Conservation (phyloP, 345 rosid species). For the Erucastrum elatum region DNA sequence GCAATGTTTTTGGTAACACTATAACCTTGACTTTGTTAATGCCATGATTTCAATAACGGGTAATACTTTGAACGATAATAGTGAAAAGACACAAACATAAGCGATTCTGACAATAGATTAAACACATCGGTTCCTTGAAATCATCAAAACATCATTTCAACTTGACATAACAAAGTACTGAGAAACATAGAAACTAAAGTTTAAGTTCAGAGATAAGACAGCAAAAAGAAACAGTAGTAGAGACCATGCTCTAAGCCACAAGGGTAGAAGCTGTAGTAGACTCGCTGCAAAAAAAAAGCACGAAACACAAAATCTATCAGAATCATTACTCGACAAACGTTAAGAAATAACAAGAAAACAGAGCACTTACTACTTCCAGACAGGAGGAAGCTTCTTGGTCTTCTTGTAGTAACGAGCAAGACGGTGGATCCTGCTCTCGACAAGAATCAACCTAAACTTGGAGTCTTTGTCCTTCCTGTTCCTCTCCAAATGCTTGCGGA, state of each 20-base stretch:
- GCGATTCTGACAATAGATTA: background rate
- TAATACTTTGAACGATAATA: background rate
- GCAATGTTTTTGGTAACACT: background rate
- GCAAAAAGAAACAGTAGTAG: background rate
- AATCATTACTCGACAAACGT: background rate
- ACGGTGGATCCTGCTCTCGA: slow-evolving; percentile 29
- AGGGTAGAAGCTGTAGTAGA: slow-evolving; percentile 66
- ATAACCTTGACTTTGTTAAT: background rate
- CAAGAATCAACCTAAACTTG: slow-evolving; percentile 12
- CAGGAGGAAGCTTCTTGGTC: slow-evolving; percentile 87
- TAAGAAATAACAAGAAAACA: background rate
- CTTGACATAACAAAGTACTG: background rate
- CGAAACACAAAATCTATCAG: background rate
- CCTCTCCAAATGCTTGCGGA: slow-evolving; percentile 12
- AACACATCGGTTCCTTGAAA: background rate
- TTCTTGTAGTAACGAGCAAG: slow-evolving; percentile 92
- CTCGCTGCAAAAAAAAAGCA: slow-evolving; percentile 45
- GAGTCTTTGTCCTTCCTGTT: slow-evolving; percentile 8
- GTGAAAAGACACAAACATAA: background rate
- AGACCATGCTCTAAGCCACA: slow-evolving; percentile 44
- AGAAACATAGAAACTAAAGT: background rate
- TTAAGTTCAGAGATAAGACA: background rate
- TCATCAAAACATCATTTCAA: slow-evolving; percentile 4
- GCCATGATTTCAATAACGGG: background rate
- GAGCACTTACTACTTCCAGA: slow-evolving; percentile 72